phyloP scores from a whole-genome alignment of 108 stramenopile genomes.

The Fragilaria crotonensis region DNA sequence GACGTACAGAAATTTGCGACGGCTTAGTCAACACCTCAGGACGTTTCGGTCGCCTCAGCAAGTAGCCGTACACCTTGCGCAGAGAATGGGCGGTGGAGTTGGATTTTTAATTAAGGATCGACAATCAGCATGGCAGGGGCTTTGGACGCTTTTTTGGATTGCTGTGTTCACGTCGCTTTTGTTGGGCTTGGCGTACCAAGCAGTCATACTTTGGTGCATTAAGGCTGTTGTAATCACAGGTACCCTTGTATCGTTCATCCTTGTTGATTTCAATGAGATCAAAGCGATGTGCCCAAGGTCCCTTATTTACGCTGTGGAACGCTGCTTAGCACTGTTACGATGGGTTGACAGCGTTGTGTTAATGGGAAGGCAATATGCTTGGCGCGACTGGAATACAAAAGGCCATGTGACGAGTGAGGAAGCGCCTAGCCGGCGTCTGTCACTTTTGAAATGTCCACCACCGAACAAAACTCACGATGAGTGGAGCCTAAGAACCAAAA shows the following conservation, averaged over 20 bases:
- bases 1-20: too few species aligned
- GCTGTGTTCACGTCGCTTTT: too few species aligned
- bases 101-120: too few species aligned
- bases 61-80: too few species aligned
- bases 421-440: background rate
- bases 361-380: slow-evolving; percentile 15
- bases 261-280: slow-evolving; percentile 8
- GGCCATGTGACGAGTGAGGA: slow-evolving; percentile 7
- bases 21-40: too few species aligned
- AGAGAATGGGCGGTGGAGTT: too few species aligned
- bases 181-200: too few species aligned
- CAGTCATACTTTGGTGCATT: too few species aligned
- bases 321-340: background rate
- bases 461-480: slow-evolving; percentile 7
- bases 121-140: too few species aligned
- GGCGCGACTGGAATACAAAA: slow-evolving; percentile 33
- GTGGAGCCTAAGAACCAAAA: slow-evolving; percentile 6
- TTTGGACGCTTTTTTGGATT: too few species aligned
- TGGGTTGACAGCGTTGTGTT: slow-evolving; percentile 13
- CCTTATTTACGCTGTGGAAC: background rate
- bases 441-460: slow-evolving; percentile 25
- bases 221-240: too few species aligned
- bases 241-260: background rate
- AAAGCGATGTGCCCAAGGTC: background rate
- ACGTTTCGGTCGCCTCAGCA: too few species aligned